Evolutionary conservation across 2,329 filamentous ascomycete genomes (phyloP), one percentile per base, ranked within the genome.

Genomic region (Rhynchosporium agropyri): DNA sequence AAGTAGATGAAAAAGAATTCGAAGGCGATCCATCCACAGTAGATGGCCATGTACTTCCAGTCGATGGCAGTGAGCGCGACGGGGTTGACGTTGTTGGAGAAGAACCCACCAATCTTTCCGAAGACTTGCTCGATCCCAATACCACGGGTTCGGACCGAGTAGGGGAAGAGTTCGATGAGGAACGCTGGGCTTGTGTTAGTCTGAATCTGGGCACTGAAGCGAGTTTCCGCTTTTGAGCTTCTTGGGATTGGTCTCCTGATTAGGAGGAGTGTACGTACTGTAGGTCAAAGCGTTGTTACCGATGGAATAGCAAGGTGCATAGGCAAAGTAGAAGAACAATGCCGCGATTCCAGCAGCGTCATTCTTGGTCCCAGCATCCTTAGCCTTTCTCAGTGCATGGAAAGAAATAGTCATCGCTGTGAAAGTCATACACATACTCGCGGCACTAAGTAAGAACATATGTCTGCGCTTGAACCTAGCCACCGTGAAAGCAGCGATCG

Each of bases 211-310:
- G 33, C 9, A 10, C 33, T 36, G 33, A 36, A 10, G 9, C 5
- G 33, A 10, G 33, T 10, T 26, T 46, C n/a, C 6, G 4, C 8
- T 46, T 20, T 10, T 7, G n/a, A 46, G 33, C 33, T 36, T 46
- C 20, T 46, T 20, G 6, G 20, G 7, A 7, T 26, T n/a, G n/a
- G 20, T 5, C 3, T 46, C n/a, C 20, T 12, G 15, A 6, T 26
- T 40, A 6, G 9, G 26, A 10, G 33, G 20, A 53, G 33, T 9
- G 79, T 76, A 0, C 79, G 74, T 72, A 81, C 80, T 87, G 74
- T 87, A 87, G 0, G 84, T 86, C 61, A 89, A 76, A 15, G 86
- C 84, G 69, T 88, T 89, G 74, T 87, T 87, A 31, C 84, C 85
- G 57, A 88, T 79, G 69, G 87, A 87, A 73, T 88, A 88, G 65